Evolutionary conservation across 78 protist genomes (phyloP), one percentile per base, ranked within the genome.

Genomic region (Anaeramoeba flamelloides): DNA sequence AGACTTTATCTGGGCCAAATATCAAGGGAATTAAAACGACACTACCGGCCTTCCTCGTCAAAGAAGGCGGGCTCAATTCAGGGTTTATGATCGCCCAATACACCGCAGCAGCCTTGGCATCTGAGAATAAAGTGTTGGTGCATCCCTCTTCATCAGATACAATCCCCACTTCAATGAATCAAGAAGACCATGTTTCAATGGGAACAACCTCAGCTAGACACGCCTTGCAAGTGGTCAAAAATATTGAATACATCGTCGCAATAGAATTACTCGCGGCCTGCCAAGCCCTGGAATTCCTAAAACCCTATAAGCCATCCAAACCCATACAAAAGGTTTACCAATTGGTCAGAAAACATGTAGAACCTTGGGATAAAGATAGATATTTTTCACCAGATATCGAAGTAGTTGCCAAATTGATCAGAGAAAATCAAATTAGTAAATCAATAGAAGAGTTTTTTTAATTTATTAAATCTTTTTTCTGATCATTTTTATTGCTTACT

Each of bases 81-180:
- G 96, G 96, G 30, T 93, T 82, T 81, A 93, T 93, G 96, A 93
- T 93, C 39, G 91, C 92, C 1, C 96, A 93, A 41, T 90, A 87
- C 78, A 89, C 96, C 0, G 87, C 93, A 17, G 94, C 94, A 1
- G 87, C 94, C 39, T 84, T 93, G 17, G 3, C 82, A 0, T 78
- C 86, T 37, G 94, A 91, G 79, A 93, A 93, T 85, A 92, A 91
- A 80, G 78, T 41, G 17, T 36, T 4, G 33, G 22, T 78, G 26
- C 96, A 93, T 79, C 96, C 96, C 3, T 26, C 93, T 26, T 89
- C 93, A 1, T 83, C 80, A 32, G 96, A 93, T 37, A 40, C 90
- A 3, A 64, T 90, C 17, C 75, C 92, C 26, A 93, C 96, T 1
- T 84, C 90, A 8, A 87, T 88, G 4, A 87, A 86, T 38, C 77